Percentiles rank a stretch among this genome's conserved stretches.
Conservation (phyloP, 805 yeast species). For the Myxozyma nipponensis region DNA sequence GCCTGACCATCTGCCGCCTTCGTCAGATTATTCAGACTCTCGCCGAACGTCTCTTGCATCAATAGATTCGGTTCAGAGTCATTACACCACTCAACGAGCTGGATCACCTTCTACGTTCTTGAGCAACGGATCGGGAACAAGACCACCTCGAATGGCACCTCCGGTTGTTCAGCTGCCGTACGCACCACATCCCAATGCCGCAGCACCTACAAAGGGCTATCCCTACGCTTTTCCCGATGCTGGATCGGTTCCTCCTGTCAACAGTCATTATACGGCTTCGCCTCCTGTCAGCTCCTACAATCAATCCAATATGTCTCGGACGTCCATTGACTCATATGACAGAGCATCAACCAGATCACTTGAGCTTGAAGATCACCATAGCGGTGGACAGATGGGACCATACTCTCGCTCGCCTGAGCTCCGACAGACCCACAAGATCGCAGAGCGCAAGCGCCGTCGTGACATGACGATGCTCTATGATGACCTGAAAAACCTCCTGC, state of each 20-base stretch:
- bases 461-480: slow-evolving; percentile 31
- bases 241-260: slow-evolving; percentile 2
- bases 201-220: slow-evolving; percentile 23
- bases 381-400: slow-evolving; percentile 11
- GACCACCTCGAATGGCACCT: slow-evolving; percentile 21
- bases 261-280: background rate
- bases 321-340: slow-evolving; percentile 20
- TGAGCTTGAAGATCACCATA: slow-evolving; percentile 15
- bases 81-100: slow-evolving; percentile 2
- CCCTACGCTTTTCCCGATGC: slow-evolving; percentile 28
- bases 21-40: background rate
- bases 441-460: slow-evolving; percentile 30
- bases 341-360: slow-evolving; percentile 10
- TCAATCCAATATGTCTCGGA: slow-evolving; percentile 10
- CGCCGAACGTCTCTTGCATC: slow-evolving; percentile 10
- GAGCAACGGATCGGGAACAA: no score
- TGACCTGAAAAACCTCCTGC: slow-evolving; percentile 26
- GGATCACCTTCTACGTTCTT: slow-evolving; percentile 3
- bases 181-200: slow-evolving; percentile 28
- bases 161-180: slow-evolving; percentile 15
- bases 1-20: slow-evolving; percentile 2
- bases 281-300: background rate
- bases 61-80: slow-evolving; percentile 12
- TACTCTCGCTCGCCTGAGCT: slow-evolving; percentile 31
- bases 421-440: slow-evolving; percentile 31